Conservation (phyloP, 805 yeast genomes). For the Ogataea methylovora region DNA sequence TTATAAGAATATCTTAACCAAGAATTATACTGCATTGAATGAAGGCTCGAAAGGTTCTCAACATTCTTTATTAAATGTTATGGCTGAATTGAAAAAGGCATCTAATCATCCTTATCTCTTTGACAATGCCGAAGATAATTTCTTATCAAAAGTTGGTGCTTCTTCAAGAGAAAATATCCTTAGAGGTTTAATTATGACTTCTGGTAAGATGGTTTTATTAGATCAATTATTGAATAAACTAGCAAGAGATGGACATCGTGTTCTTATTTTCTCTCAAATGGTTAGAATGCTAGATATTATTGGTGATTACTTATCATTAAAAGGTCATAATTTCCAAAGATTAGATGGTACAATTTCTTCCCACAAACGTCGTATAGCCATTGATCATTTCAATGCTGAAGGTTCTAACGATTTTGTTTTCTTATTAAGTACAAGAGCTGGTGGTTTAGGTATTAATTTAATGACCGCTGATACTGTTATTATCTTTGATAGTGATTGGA, state of each 20-base stretch:
- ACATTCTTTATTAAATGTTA: slow-evolving; percentile 78
- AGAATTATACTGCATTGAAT: slow-evolving; percentile 85
- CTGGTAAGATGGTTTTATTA: slow-evolving; percentile 95
- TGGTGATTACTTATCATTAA: slow-evolving; percentile 85
- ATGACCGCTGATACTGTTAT: slow-evolving; percentile 99
- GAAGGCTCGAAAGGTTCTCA: slow-evolving; percentile 78
- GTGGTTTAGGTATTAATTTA: slow-evolving; percentile 95
- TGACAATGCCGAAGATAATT: slow-evolving; percentile 85
- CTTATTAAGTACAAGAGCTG: slow-evolving; percentile 90
- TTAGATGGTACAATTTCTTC: slow-evolving; percentile 97
- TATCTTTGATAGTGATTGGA: slow-evolving; percentile 98
- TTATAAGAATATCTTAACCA: slow-evolving; percentile 87
- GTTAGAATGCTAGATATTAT: slow-evolving; percentile 91
- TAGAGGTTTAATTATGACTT: slow-evolving; percentile 92
- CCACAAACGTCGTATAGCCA: slow-evolving; percentile 85
- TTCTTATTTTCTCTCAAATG: slow-evolving; percentile 93
- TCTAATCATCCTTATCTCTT: slow-evolving; percentile 95
- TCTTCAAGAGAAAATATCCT: slow-evolving; percentile 69
- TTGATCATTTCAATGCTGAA: slow-evolving; percentile 94
- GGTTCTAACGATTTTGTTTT: slow-evolving; percentile 90
- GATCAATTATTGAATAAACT: slow-evolving; percentile 83
- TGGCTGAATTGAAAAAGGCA: slow-evolving; percentile 95
- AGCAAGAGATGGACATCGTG: slow-evolving; percentile 92
- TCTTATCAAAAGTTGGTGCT: slow-evolving; percentile 54
- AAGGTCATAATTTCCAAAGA: slow-evolving; percentile 85